These are phyloP conservation scores for Cephaloascus fragrans DNA, from an alignment of 805 yeast species.

Conservation along the genomic window DNA sequence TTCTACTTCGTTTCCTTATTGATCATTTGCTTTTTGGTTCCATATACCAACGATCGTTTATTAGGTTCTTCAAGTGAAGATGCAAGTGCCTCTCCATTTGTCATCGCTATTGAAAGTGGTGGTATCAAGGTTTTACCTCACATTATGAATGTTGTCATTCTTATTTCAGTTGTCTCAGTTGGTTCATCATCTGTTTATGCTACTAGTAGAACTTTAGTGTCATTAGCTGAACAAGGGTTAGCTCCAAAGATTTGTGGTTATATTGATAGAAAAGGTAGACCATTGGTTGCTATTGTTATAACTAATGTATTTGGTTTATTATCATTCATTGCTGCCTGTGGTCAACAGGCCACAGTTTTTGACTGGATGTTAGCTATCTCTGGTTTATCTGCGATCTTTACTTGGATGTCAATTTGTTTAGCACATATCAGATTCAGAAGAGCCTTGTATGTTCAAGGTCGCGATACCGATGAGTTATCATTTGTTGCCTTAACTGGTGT, in stretches of 20 bases:
- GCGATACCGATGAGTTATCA: constrained; percentile 23
- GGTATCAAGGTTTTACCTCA: constrained; percentile 60
- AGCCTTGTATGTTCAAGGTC: constrained; percentile 22
- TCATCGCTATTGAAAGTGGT: constrained; percentile 59
- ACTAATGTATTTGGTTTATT: constrained; percentile 47
- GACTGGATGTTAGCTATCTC: constrained; percentile 30
- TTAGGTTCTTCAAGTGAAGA: constrained; percentile 40
- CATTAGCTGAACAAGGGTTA: constrained; percentile 56
- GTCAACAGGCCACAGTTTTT: constrained; percentile 28
- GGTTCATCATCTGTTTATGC: constrained; percentile 68
- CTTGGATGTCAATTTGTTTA: constrained; percentile 29
- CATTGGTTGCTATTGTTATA: constrained; percentile 53
- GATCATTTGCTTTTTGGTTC: constrained; percentile 61
- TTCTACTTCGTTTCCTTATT: constrained; percentile 55
- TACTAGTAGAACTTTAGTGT: constrained; percentile 58
- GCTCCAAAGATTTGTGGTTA: constrained; percentile 55
- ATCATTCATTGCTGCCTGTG: constrained; percentile 40
- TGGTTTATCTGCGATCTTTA: constrained; percentile 29
- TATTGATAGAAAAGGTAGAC: constrained; percentile 73
- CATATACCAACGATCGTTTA: constrained; percentile 42
- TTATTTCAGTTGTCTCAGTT: constrained; percentile 61
- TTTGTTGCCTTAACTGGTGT: constrained; percentile 27
- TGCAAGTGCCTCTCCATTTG: constrained; percentile 66
- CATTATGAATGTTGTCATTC: constrained; percentile 60
- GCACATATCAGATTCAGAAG: constrained; percentile 30